Evolutionary conservation across 2,329 filamentous ascomycete species (phyloP), one percentile per base, ranked within the genome.

Genomic region (Ascosphaera acerosa): DNA sequence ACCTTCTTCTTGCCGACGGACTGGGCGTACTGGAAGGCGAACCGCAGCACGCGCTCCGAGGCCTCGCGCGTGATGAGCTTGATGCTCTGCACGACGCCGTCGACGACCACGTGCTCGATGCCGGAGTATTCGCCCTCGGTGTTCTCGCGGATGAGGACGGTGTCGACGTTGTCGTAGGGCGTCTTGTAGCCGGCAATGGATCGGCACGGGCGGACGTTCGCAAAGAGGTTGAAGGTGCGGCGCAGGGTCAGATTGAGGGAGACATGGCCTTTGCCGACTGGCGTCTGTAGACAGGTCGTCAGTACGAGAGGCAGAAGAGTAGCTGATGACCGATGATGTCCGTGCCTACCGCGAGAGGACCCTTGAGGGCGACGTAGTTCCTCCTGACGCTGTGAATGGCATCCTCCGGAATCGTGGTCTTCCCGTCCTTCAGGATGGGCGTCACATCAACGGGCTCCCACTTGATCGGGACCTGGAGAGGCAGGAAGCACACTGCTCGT

Each of bases 81-180:
- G 62, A 97, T 97, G 64, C 74, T 84, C 68, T 97, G 87, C 17
- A 97, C 87, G 31, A 97, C 87, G 44, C 87, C 87, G 46, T 94
- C 82, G 15, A 94, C 81, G 19, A 94, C 87, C 35, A 92, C 70
- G 61, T 97, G 87, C 67, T 97, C 87, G 47, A 97, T 94, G 39
- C 87, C 87, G 26, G 80, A 91, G 71, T 97, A 97, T 66, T 94
- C 87, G 55, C 87, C 87, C 69, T 94, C 87, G 44, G 87, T 94
- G 68, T 97, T 97, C 65, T 97, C 87, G 58, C 87, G 78, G 60
- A 97, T 94, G 51, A 97, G 65, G 48, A 92, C 80, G 23, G 82
- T 92, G 60, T 97, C 76, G 51, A 97, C 87, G 47, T 76, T 70
- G 55, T 94, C 84, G 64, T 94, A 94, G 39, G 84, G 81, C 33